Base-by-base conservation (phyloP, 805 yeast genomes). In the Wickerhamomyces tratensis region DNA sequence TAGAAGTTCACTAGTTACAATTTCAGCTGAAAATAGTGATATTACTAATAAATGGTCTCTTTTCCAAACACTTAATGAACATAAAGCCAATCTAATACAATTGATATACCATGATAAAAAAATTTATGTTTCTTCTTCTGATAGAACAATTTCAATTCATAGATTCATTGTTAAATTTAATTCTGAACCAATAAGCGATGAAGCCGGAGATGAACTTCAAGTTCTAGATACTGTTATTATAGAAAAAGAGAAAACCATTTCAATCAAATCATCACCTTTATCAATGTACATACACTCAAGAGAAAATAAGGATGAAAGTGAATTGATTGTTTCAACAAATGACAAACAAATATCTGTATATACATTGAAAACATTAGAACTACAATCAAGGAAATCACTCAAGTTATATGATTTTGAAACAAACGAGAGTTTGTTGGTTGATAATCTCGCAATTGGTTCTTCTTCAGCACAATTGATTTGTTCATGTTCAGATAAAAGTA, bases 81-180 rank as follows among this genome's bases (percentile, higher is more conserved):
- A 77, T 49, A 74, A 71, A 41, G 83, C 77, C 0, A 77, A 73
- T 51, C 55, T 79, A 11, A 41, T 68, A 9, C 65, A 67, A 30
- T 50, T 76, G 2, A 43, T 56, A 4, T 62, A 59, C 37, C 39
- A 49, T 5, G 44, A 49, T 9, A 42, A 52, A 30, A 58, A 61
- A 13, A 51, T 80, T 4, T 68, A 66, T 43, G 77, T 76, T 2
- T 71, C 80, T 38, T 79, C 87, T 0, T 67, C 79, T 1, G 87
- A 82, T 56, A 60, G 86, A 46, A 73, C 81, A 0, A 54, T 81
- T 0, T 71, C 83, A 0, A 56, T 79, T 6, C 84, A 79, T 56
- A 63, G 58, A 38, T 51, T 57, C 13, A 52, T 49, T 4, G 42
- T 49, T 11, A 31, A 31, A 2, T 11, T 11, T 11, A 29, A 9